Evolutionary conservation across 106 monocot genomes (phyloP).

Genomic region (Chionographis japonica): DNA sequence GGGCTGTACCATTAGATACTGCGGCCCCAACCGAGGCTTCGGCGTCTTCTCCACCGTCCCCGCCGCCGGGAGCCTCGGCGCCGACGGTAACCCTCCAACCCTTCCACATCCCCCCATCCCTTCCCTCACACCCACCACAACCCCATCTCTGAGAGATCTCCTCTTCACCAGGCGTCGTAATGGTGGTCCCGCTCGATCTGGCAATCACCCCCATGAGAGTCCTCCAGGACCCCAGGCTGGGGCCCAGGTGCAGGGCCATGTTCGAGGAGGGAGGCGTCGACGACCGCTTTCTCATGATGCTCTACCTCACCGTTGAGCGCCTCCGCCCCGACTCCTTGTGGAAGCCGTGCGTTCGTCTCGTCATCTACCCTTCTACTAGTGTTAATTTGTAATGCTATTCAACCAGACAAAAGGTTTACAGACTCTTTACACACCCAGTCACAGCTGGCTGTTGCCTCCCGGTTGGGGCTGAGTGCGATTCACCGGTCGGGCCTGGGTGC

Average conservation of each 20-base stretch:
- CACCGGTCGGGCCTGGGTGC: too few relatives aligned
- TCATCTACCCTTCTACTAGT: too few relatives aligned
- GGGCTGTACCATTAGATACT: slow-evolving; percentile 54
- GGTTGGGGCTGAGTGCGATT: too few relatives aligned
- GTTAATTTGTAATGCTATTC: too few relatives aligned
- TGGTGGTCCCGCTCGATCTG: slow-evolving; percentile 92
- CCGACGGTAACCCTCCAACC: slow-evolving; percentile 3
- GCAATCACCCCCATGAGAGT: slow-evolving; percentile 96
- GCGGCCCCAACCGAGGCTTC: slow-evolving; percentile 65
- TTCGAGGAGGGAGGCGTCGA: slow-evolving; percentile 77
- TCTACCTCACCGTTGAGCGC: slow-evolving; percentile 83
- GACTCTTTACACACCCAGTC: too few relatives aligned
- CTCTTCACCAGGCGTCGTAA: slow-evolving; percentile 41
- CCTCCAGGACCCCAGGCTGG: slow-evolving; percentile 70
- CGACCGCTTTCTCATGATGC: slow-evolving; percentile 76
- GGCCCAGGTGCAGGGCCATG: slow-evolving; percentile 56
- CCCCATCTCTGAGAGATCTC: too few relatives aligned
- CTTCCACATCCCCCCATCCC: too few relatives aligned
- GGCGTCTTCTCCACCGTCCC: slow-evolving; percentile 56
- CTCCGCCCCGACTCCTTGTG: slow-evolving; percentile 62
- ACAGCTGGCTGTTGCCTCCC: too few relatives aligned
- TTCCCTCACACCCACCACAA: too few relatives aligned
- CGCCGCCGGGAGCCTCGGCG: slow-evolving; percentile 5
- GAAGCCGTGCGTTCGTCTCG: slow-evolving; percentile 59
- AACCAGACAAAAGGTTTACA: too few relatives aligned